Base-by-base conservation (phyloP, 176 grass and related monocot genomes). In the Stipa capillata region DNA sequence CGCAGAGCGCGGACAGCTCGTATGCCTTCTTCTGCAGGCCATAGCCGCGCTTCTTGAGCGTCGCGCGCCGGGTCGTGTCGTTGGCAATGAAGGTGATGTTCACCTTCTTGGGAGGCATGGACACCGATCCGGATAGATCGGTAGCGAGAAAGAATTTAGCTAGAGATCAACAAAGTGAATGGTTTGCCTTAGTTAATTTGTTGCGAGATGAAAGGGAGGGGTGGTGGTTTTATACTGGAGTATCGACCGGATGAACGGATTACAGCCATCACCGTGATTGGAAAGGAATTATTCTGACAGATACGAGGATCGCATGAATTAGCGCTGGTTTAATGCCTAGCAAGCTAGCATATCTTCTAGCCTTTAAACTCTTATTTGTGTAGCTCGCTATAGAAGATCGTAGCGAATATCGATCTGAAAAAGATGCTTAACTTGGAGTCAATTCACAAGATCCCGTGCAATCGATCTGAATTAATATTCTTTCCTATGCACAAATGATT, bases 51-150 rank as follows among this genome's bases (percentile, higher is more conserved):
- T 77, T 82, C 78, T 77, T 77, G 27, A 70, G 63, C 4, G 60
- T 69, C 33, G 51, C 29, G 4, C 29, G 45, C 36, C 85, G 14
- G 6, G 36, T 43, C 1, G 85, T 17, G 33, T 69, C 69, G 49
- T 82, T 70, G 29, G 44, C 2, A n/a, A 87, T 76, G 68, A 25
- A 59, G 27, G 48, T 20, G 13, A 87, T 2, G 40, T 13, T 25
- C 47, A 81, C 77, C 50, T 74, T 87, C 36, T 77, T 87, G 61
- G 55, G 59, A 15, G 85, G 57, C 85, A 87, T 87, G 24, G 24
- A 31, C 9, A 34, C 10, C 4, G 23, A 69, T 9, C 2, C 18
- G 6, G 47, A 8, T 20, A 6, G 15, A 20, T 7, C 48, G 11
- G 18, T 2, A 36, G 4, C 21, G 41, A 14, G 47, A 52, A 11